These are phyloP conservation scores for Aureobasidium sp. DNA, from an alignment of 2,329 filamentous ascomycete genomes.

Conservation along the genomic window DNA sequence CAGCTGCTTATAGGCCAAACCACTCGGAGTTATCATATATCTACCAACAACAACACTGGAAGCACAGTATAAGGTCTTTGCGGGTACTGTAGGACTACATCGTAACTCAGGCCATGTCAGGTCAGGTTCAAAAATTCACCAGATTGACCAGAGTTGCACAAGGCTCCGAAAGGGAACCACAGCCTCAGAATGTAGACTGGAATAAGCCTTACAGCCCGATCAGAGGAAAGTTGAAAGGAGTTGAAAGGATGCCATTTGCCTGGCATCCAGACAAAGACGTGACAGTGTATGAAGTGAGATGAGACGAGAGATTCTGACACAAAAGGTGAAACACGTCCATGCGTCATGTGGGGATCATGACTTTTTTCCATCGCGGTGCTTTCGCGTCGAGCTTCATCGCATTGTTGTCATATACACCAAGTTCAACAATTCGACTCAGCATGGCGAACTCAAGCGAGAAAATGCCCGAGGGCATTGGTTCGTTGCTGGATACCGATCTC, in stretches of 20 bases:
- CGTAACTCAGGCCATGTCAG: too few species aligned
- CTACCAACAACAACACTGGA: too few species aligned
- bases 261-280: neutral
- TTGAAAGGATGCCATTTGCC: neutral
- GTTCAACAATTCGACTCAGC: neutral
- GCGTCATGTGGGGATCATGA: constrained; percentile 1
- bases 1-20: too few species aligned
- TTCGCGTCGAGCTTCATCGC: neutral
- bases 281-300: neutral
- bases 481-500: constrained; percentile 53
- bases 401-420: neutral
- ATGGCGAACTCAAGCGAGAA: constrained; percentile 11
- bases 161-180: too few species aligned
- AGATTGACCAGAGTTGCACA: too few species aligned
- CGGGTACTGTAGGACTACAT: too few species aligned
- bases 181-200: too few species aligned
- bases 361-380: constrained; percentile 7
- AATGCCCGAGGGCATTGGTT: constrained; percentile 33
- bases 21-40: too few species aligned
- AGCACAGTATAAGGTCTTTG: too few species aligned
- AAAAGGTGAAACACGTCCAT: neutral
- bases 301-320: neutral
- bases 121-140: too few species aligned
- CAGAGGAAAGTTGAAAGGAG: neutral
- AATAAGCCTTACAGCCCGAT: too few species aligned